Evolutionary conservation across 192 early-diverging fungal species (phyloP).

Genomic region (Coemansia sp.): DNA sequence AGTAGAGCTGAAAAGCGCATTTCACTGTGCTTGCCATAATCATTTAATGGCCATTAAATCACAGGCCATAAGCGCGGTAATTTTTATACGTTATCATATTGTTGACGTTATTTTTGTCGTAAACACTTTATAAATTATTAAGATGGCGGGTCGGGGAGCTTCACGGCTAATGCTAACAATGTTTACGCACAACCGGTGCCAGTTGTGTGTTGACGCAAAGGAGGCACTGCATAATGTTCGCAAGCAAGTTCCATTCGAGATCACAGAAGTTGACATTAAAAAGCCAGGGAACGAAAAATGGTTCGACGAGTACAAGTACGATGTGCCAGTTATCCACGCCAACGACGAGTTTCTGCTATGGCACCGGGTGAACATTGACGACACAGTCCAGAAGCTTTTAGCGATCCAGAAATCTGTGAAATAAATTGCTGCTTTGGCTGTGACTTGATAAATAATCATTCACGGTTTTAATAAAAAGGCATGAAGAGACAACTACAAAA

Average conservation of each 20-base stretch:
- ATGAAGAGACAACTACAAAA: neutral
- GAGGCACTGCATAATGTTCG: constrained; percentile 43
- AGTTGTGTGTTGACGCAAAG: constrained; percentile 50
- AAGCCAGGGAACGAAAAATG: constrained; percentile 45
- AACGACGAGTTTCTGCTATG: constrained; percentile 48
- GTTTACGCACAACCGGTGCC: constrained; percentile 52
- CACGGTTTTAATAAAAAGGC: neutral
- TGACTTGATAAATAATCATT: neutral
- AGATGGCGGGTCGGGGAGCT: constrained; percentile 4
- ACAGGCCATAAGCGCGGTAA: constrained; percentile 6
- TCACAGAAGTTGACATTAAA: constrained; percentile 44
- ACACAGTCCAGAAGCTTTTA: constrained; percentile 38
- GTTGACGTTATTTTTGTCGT: neutral
- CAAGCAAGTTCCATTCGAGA: constrained; percentile 39
- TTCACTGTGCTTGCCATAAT: neutral
- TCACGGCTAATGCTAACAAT: constrained; percentile 43
- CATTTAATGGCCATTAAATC: neutral
- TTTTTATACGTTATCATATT: neutral
- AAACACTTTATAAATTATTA: neutral
- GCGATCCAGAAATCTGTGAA: constrained; percentile 4
- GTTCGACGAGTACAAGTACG: constrained; percentile 54
- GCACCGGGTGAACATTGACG: constrained; percentile 41
- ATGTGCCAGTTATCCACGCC: constrained; percentile 49
- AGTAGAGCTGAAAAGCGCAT: neutral
- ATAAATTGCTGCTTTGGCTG: neutral